These are phyloP conservation scores for Chimonanthus praecox DNA, from an alignment of 164 flowering plant species.

Conservation along the genomic window DNA sequence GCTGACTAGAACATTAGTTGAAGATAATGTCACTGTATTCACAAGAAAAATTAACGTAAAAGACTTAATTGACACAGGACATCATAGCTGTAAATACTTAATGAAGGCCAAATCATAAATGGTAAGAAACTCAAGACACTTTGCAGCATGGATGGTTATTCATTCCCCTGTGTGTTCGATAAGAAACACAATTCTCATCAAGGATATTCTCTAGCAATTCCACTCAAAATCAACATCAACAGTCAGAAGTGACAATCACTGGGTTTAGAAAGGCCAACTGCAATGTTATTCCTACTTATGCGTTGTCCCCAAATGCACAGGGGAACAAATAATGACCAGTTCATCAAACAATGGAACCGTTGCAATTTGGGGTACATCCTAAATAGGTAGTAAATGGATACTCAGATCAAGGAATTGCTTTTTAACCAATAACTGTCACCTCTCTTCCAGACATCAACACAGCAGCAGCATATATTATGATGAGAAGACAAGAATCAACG, in stretches of 20 bases:
- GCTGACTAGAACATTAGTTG: slow-evolving; percentile 27
- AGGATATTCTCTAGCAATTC: too few species aligned
- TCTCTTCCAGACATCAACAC: background rate
- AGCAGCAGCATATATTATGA: background rate
- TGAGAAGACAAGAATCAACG: background rate
- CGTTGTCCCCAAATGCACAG: background rate
- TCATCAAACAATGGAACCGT: too few species aligned
- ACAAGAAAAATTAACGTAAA: slow-evolving; percentile 1
- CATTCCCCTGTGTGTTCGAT: too few species aligned
- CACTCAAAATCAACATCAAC: too few species aligned
- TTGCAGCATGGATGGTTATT: too few species aligned
- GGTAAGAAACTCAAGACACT: too few species aligned
- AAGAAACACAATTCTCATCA: too few species aligned
- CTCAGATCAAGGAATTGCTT: background rate
- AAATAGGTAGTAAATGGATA: background rate
- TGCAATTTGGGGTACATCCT: background rate
- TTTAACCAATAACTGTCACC: background rate
- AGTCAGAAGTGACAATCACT: too few species aligned
- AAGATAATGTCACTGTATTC: slow-evolving; percentile 49
- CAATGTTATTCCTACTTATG: background rate
- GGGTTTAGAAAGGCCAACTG: too few species aligned
- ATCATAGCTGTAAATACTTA: too few species aligned
- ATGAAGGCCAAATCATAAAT: too few species aligned
- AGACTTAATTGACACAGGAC: background rate
- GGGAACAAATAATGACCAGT: background rate